Conservation (phyloP, 164 flowering plant species). For the Paratinospora sagittata region DNA sequence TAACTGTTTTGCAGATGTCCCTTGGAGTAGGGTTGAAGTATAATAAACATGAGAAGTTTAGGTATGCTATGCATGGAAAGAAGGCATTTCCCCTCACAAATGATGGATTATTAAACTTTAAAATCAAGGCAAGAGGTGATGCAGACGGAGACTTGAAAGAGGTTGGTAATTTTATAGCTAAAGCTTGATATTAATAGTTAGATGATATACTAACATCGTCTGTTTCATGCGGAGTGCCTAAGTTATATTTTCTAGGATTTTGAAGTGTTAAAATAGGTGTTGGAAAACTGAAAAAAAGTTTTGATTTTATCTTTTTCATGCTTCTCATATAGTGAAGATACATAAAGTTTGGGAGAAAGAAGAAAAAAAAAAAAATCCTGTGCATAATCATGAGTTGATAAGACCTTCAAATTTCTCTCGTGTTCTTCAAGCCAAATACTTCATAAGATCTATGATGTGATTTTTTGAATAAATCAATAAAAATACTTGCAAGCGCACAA, state of each 20-base stretch:
- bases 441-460: too few species aligned
- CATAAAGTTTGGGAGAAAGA: neutral
- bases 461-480: too few species aligned
- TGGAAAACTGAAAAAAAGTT: too few species aligned
- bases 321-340: too few species aligned
- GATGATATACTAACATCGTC: neutral
- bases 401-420: neutral
- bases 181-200: neutral
- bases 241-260: neutral
- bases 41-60: constrained; percentile 40
- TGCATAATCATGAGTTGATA: neutral
- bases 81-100: constrained; percentile 56
- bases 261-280: too few species aligned
- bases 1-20: constrained; percentile 34
- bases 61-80: constrained; percentile 56
- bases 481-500: too few species aligned
- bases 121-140: constrained; percentile 58
- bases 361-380: neutral
- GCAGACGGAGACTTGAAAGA: constrained; percentile 49
- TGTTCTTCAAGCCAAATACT: neutral
- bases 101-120: constrained; percentile 42
- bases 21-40: constrained; percentile 63
- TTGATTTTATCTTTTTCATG: too few species aligned
- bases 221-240: neutral
- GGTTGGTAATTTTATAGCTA: constrained; percentile 36